Percentiles rank a stretch among this genome's conserved stretches.
Conservation (phyloP, 1,139 yeast genomes). For the Geotrichum siamense region DNA sequence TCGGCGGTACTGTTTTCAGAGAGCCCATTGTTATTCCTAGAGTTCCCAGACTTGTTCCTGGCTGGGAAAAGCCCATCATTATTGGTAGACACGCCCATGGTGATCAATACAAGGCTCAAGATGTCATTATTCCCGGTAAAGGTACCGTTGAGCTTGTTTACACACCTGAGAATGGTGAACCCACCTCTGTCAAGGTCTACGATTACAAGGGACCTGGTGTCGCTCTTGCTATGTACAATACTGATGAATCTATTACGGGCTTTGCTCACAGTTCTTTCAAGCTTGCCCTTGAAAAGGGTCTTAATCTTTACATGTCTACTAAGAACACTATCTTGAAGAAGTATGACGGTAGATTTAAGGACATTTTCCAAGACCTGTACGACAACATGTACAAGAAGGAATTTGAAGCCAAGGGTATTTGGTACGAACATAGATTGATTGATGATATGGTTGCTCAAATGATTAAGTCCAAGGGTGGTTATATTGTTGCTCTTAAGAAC, state of each 20-base stretch:
- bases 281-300: constrained; percentile 68
- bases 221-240: constrained; percentile 90
- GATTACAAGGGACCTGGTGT: constrained; percentile 76
- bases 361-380: constrained; percentile 77
- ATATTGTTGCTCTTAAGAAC: constrained; percentile 89
- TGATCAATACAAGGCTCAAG: constrained; percentile 93
- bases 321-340: constrained; percentile 89
- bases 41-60: constrained; percentile 83
- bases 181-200: constrained; percentile 54
- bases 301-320: constrained; percentile 80
- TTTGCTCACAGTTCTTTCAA: constrained; percentile 91
- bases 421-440: constrained; percentile 93
- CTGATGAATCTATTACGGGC: constrained; percentile 81
- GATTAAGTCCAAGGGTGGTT: constrained; percentile 94
- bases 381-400: constrained; percentile 58
- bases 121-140: constrained; percentile 66
- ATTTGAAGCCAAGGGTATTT: constrained; percentile 72
- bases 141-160: constrained; percentile 74
- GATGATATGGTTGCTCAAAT: constrained; percentile 99
- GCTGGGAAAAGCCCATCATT: constrained; percentile 91
- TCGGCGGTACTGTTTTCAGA: constrained; percentile 94
- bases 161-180: constrained; percentile 59
- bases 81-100: constrained; percentile 98
- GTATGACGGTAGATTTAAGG: constrained; percentile 93
- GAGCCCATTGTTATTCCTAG: constrained; percentile 90